Percentiles rank a stretch among this genome's conserved stretches.
These are phyloP conservation scores for Phallus indusiatus DNA, from an alignment of 768 basidiomycete genomes.

Conservation along the genomic window DNA sequence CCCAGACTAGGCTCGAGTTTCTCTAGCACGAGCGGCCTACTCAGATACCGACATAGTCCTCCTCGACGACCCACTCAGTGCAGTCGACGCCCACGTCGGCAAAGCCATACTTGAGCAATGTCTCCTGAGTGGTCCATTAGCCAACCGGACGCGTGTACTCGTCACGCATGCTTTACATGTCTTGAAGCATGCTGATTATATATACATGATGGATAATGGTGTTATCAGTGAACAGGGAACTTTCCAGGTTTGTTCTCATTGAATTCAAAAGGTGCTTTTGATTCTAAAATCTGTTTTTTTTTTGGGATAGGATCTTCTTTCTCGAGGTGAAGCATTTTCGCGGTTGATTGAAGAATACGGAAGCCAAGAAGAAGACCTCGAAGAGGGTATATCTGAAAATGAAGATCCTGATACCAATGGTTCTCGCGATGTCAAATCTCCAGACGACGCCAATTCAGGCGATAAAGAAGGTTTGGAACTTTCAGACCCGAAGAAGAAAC, in stretches of 20 bases:
- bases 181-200: constrained; percentile 50
- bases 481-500: constrained; percentile 2
- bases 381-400: constrained; percentile 4
- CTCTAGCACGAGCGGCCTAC: constrained; percentile 70
- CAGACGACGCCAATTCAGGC: constrained; percentile 12
- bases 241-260: constrained; percentile 32
- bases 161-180: constrained; percentile 54
- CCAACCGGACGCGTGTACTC: constrained; percentile 46
- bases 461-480: not conserved
- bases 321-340: constrained; percentile 34
- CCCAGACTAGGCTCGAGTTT: constrained; percentile 50
- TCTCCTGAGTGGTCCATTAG: constrained; percentile 42
- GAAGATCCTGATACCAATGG: constrained; percentile 12
- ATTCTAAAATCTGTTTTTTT: no score
- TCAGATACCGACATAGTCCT: constrained; percentile 64
- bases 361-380: constrained; percentile 20
- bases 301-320: constrained; percentile 41
- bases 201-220: constrained; percentile 54
- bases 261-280: no score
- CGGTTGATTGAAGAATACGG: constrained; percentile 50
- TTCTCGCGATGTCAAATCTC: constrained; percentile 12
- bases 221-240: constrained; percentile 54
- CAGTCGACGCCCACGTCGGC: constrained; percentile 71
- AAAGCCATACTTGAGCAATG: constrained; percentile 56
- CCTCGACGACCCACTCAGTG: constrained; percentile 74